Evolutionary conservation across 805 yeast species (phyloP).

Genomic region (Candida montana): DNA sequence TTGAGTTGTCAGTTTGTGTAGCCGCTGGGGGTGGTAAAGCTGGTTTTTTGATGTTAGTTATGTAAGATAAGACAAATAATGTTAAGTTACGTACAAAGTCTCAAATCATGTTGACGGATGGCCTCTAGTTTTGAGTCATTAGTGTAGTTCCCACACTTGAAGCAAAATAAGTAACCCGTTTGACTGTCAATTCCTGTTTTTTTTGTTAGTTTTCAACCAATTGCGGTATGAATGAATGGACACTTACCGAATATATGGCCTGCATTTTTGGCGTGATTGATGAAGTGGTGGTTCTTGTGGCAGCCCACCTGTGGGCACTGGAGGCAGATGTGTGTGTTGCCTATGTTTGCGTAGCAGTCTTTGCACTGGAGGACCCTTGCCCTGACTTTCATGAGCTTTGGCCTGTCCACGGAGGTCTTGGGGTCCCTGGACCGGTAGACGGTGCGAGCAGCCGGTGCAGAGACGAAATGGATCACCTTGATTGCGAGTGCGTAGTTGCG

Average conservation of each 20-base stretch:
- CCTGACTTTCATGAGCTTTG: conserved; percentile 37
- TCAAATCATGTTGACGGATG: conserved; percentile 30
- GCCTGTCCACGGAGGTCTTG: conserved; percentile 27
- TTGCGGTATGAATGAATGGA: too few relatives aligned
- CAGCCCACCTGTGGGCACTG: conserved; percentile 80
- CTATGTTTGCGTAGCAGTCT: conserved; percentile 38
- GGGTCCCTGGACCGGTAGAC: conserved; percentile 8
- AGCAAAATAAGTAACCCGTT: conserved; percentile 70
- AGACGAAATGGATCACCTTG: conserved; percentile 17
- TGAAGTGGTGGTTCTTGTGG: conserved; percentile 43
- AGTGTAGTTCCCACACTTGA: conserved; percentile 69
- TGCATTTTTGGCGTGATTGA: conserved; percentile 38
- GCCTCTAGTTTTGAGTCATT: conserved; percentile 54
- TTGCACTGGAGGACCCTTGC: conserved; percentile 44
- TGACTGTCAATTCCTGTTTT: conserved; percentile 55
- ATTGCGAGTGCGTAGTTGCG: conserved; percentile 24
- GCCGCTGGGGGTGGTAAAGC: background rate
- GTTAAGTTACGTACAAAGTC: conserved; percentile 5
- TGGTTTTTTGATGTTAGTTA: too few relatives aligned
- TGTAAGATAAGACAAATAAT: too few relatives aligned
- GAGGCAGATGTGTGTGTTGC: conserved; percentile 53
- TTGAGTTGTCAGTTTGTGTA: conserved; percentile 19
- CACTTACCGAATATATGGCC: conserved; percentile 50
- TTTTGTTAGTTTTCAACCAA: too few relatives aligned
- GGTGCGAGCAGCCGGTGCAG: conserved; percentile 9